A percentile compares a stretch with the other conserved stretches of the same genome.
phyloP scores from a whole-genome alignment of 768 basidiomycete genomes.

The Lanmaoa rubissima region DNA sequence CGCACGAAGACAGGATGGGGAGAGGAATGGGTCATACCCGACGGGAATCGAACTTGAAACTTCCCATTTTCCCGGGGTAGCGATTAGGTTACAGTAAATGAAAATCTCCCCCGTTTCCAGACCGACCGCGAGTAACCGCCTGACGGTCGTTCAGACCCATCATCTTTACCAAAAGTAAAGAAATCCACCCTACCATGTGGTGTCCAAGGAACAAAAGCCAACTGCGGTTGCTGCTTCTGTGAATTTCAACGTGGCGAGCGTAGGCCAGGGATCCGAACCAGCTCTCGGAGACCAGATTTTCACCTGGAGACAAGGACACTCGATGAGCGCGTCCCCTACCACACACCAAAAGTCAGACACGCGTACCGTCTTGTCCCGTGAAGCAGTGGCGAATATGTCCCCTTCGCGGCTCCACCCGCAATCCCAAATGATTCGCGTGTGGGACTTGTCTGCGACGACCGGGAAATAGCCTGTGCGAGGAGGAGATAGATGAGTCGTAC shows the following conservation, averaged over 20 bases:
- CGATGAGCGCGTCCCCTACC: neutral
- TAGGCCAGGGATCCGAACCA: slow-evolving; percentile 50
- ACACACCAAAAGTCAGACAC: neutral
- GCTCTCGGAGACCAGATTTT: slow-evolving; percentile 68
- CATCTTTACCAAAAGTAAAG: neutral
- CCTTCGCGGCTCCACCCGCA: slow-evolving; percentile 81
- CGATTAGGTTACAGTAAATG: slow-evolving; percentile 47
- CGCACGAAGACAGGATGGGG: neutral
- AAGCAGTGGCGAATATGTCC: slow-evolving; percentile 86
- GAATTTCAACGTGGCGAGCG: slow-evolving; percentile 61
- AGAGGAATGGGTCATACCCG: slow-evolving; percentile 41
- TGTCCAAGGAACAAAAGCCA: slow-evolving; percentile 48
- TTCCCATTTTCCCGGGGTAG: slow-evolving; percentile 44
- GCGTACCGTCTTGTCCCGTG: slow-evolving; percentile 88
- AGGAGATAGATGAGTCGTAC: neutral
- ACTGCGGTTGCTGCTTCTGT: slow-evolving; percentile 83
- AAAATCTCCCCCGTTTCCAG: slow-evolving; percentile 78
- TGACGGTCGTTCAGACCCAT: slow-evolving; percentile 17
- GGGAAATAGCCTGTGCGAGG: slow-evolving; percentile 55
- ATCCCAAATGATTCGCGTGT: slow-evolving; percentile 95
- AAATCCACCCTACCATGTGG: slow-evolving; percentile 38
- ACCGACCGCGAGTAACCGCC: slow-evolving; percentile 74
- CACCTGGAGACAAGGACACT: slow-evolving; percentile 47
- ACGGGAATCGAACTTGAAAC: slow-evolving; percentile 45
- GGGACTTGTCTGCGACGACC: slow-evolving; percentile 74